These are phyloP conservation scores for Kodamaea arcana DNA, from an alignment of 1,139 yeast genomes.

Conservation along the genomic window DNA sequence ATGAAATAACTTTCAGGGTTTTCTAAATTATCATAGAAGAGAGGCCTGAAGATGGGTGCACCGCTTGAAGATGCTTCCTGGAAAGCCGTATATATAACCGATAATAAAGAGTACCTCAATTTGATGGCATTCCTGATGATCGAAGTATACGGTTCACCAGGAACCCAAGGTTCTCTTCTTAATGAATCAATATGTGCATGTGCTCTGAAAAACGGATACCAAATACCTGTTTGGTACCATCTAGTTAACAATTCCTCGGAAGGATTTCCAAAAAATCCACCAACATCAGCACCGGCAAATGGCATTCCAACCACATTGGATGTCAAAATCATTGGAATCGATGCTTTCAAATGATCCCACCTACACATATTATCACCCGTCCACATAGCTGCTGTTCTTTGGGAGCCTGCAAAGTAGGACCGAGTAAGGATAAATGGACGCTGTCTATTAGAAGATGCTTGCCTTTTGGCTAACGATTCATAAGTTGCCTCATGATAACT, in stretches of 20 bases:
- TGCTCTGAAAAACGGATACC: conserved; percentile 94
- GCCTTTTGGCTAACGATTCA: conserved; percentile 55
- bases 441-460: conserved; percentile 37
- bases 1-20: conserved; percentile 49
- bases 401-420: conserved; percentile 86
- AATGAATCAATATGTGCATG: conserved; percentile 94
- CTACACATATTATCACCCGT: conserved; percentile 94
- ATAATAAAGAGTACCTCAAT: conserved; percentile 71
- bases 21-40: conserved; percentile 62
- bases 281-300: conserved; percentile 94
- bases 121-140: conserved; percentile 66
- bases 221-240: conserved; percentile 95
- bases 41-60: conserved; percentile 69
- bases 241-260: conserved; percentile 72
- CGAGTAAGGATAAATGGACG: conserved; percentile 92
- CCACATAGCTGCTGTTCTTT: conserved; percentile 92
- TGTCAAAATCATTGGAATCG: conserved; percentile 85
- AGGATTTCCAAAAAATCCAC: conserved; percentile 95
- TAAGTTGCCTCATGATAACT: conserved; percentile 79
- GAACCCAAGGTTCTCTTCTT: conserved; percentile 89
- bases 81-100: conserved; percentile 80
- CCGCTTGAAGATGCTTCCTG: conserved; percentile 59
- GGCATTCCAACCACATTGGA: conserved; percentile 85
- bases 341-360: conserved; percentile 80
- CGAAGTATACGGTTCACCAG: conserved; percentile 70